Base-by-base conservation (phyloP, 495 filamentous ascomycete species). In the Hypoxylon lenormandii region DNA sequence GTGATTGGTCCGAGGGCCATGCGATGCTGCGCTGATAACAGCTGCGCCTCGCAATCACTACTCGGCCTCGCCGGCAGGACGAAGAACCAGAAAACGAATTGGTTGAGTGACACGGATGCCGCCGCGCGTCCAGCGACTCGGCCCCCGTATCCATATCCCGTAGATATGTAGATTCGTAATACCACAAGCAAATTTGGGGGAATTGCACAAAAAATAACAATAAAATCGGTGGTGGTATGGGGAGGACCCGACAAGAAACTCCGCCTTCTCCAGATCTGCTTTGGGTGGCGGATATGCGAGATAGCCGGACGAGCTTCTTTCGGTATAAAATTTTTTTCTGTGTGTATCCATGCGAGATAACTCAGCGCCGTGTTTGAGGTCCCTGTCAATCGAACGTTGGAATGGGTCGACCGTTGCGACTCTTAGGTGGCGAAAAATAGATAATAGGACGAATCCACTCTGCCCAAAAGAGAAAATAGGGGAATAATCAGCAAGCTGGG, bases 251-350 rank as follows among this genome's bases (percentile, higher is more conserved):
- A 57, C 50, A 36, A 57, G 50, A 40, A 47, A 49, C 15, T 23
- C 37, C 33, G 21, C 22, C 18, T 51, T 49, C 50, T 65, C 46
- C 21, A 65, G 62, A 61, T 66, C 68, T 60, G 33, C 16, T 38
- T 8, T 11, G 45, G 47, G 61, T 66, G 61, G 40, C 57, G 51
- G 43, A 60, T 60, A 65, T 71, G 68, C 68, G 62, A 71, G 68
- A 71, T 62, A 61, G 28, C 68, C 62, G 61, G 68, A 26, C 63
- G 28, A 40, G 56, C 46, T 56, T 53, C 61, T 56, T 53, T 57
- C 52, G 56, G 33, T 36, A 53, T 48, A 26, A 49, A 28, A 40
- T 12, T 12, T 8, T 45, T 45, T 16, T 42, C 43, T 48, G 52
- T 37, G 36, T 57, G 16, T 65, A 52, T 38, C 54, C 47, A 40